Conservation (phyloP, 495 filamentous ascomycete species). For the Ascodesmis nigricans region DNA sequence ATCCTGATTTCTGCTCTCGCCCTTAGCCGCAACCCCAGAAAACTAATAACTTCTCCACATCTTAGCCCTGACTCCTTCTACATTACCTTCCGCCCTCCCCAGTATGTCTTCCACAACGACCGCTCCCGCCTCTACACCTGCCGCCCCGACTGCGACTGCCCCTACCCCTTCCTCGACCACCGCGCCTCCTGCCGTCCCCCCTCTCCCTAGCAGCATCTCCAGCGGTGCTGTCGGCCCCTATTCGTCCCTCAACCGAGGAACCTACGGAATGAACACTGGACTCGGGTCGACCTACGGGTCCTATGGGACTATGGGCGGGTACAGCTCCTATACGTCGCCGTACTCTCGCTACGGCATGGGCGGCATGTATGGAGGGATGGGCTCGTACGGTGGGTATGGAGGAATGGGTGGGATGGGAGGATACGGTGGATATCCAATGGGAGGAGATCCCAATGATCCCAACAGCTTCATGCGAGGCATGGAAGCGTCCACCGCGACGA, state of each 20-base stretch:
- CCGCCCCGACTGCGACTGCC: slow-evolving; percentile 24
- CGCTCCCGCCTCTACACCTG: slow-evolving; percentile 24
- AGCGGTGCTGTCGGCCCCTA: slow-evolving; percentile 47
- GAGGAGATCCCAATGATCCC: slow-evolving; percentile 65
- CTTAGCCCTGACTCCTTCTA: slow-evolving; percentile 1
- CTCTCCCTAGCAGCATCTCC: slow-evolving; percentile 51
- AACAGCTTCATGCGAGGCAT: slow-evolving; percentile 82
- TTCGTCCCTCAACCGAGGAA: slow-evolving; percentile 36
- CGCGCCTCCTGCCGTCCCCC: slow-evolving; percentile 51
- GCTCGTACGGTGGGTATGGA: slow-evolving; percentile 36
- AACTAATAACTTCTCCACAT: neutral
- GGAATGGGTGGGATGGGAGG: slow-evolving; percentile 36
- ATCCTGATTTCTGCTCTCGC: neutral
- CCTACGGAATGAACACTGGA: slow-evolving; percentile 21
- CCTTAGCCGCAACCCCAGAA: slow-evolving; percentile 5
- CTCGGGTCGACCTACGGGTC: slow-evolving; percentile 22
- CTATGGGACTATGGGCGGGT: slow-evolving; percentile 23
- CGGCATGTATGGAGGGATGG: slow-evolving; percentile 34
- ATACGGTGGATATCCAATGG: slow-evolving; percentile 31
- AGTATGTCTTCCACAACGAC: slow-evolving; percentile 19
- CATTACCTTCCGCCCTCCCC: slow-evolving; percentile 1
- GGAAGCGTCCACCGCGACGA: slow-evolving; percentile 80
- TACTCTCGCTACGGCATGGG: slow-evolving; percentile 34
- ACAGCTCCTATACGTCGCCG: slow-evolving; percentile 26
- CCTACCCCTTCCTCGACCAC: slow-evolving; percentile 26